phyloP scores from a whole-genome alignment of 768 basidiomycete genomes.

The Boletus coccyginus region DNA sequence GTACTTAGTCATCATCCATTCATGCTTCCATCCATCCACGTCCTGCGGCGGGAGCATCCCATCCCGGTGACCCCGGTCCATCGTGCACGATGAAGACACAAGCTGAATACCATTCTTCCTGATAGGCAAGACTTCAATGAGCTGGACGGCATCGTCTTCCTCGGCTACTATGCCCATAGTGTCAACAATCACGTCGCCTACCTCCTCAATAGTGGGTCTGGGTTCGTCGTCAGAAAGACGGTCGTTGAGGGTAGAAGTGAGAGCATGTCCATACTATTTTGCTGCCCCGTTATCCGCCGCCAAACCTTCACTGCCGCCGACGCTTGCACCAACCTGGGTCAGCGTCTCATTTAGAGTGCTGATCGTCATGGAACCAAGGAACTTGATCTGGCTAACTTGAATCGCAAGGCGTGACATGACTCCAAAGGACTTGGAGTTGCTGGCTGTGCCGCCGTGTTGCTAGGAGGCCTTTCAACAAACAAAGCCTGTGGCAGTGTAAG shows the following conservation, averaged over 20 bases:
- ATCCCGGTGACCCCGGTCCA: not conserved
- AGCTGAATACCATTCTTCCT: conserved; percentile 29
- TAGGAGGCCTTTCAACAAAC: not conserved
- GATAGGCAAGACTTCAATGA: conserved; percentile 29
- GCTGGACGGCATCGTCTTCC: conserved; percentile 28
- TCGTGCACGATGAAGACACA: conserved; percentile 31
- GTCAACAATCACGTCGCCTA: conserved; percentile 26
- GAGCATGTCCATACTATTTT: conserved; percentile 25
- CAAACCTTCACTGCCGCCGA: conserved; percentile 2
- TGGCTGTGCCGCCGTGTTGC: conserved; percentile 32
- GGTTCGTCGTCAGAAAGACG: conserved; percentile 32
- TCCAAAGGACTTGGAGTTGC: too few species aligned
- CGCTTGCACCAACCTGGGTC: conserved; percentile 14
- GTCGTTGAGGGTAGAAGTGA: conserved; percentile 29
- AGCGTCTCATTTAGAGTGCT: conserved; percentile 25
- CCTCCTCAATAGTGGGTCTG: conserved; percentile 27
- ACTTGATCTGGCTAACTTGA: conserved; percentile 8
- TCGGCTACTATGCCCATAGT: conserved; percentile 30
- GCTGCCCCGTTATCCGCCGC: conserved; percentile 22
- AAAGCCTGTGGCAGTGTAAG: too few species aligned
- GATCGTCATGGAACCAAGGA: conserved; percentile 26
- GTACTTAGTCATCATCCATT: too few species aligned
- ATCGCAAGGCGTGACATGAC: conserved; percentile 15
- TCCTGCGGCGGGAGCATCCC: too few species aligned
- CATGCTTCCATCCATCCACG: too few species aligned